These are phyloP conservation scores for Globisporangium rhizosaccharum DNA, from an alignment of 352 stramenopile genomes.

Conservation along the genomic window DNA sequence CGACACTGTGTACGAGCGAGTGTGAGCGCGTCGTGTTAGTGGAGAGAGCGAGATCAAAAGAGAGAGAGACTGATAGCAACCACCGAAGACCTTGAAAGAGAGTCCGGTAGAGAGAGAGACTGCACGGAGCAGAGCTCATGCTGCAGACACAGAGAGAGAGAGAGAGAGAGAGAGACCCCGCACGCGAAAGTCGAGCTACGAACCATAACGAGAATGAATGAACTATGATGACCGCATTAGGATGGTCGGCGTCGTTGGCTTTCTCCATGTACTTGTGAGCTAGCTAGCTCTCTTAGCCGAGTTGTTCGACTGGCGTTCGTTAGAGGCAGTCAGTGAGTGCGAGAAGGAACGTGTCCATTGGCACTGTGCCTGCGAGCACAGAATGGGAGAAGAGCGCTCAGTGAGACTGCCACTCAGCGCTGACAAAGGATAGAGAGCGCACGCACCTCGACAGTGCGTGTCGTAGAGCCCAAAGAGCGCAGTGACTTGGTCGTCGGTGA, in stretches of 20 bases:
- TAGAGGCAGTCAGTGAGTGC: slow-evolving; percentile 17
- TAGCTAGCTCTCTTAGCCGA: not conserved
- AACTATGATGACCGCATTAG: no score
- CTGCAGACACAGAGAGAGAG: no score
- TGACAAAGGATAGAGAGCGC: not conserved
- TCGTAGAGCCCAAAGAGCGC: slow-evolving; percentile 47
- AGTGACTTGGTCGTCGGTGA: slow-evolving; percentile 55
- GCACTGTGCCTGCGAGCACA: slow-evolving; percentile 21
- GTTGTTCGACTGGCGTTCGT: not conserved
- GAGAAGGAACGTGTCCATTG: slow-evolving; percentile 33
- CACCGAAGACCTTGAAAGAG: no score
- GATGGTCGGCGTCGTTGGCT: not conserved
- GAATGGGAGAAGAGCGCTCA: not conserved
- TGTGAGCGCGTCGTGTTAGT: slow-evolving; percentile 3
- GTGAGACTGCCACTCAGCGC: not conserved
- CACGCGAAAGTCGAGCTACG: no score
- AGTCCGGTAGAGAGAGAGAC: no score
- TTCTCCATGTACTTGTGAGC: not conserved
- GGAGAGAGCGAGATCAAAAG: no score
- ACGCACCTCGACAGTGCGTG: slow-evolving; percentile 27
- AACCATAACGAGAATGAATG: no score
- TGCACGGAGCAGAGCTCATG: no score
- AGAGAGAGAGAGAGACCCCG: no score
- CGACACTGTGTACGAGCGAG: slow-evolving; percentile 22
- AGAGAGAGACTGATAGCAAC: no score